phyloP scores from a whole-genome alignment of 2,329 filamentous ascomycete genomes.

The Trichophyton simii region DNA sequence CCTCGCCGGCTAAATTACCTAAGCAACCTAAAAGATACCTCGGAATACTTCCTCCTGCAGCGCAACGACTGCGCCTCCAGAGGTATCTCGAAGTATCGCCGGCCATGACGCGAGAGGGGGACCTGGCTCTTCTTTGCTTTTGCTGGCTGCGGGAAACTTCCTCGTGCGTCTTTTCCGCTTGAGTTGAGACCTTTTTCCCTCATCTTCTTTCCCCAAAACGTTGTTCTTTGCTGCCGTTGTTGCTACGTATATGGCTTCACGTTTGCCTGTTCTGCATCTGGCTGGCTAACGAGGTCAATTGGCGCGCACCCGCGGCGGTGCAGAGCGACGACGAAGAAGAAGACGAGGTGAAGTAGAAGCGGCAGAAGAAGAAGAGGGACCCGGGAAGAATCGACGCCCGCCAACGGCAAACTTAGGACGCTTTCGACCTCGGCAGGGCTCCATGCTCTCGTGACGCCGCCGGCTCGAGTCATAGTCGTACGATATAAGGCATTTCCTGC shows the following conservation, averaged over 20 bases:
- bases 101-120: background rate
- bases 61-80: background rate
- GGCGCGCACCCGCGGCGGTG: background rate
- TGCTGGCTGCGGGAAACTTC: background rate
- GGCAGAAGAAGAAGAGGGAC: background rate
- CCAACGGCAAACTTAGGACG: background rate
- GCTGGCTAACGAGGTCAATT: background rate
- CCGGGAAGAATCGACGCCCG: background rate
- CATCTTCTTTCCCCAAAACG: background rate
- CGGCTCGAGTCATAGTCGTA: background rate
- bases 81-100: background rate
- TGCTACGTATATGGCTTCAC: background rate
- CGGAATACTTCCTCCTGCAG: background rate
- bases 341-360: background rate
- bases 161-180: conserved; percentile 2
- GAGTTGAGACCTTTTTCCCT: background rate
- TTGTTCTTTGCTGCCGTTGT: background rate
- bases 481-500: background rate
- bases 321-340: background rate
- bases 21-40: background rate
- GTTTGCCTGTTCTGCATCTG: background rate
- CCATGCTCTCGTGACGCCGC: background rate
- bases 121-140: background rate
- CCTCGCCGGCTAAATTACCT: background rate
- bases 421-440: background rate